phyloP scores from a whole-genome alignment of 1,284 basidiomycete genomes.

The Irpex sp. region DNA sequence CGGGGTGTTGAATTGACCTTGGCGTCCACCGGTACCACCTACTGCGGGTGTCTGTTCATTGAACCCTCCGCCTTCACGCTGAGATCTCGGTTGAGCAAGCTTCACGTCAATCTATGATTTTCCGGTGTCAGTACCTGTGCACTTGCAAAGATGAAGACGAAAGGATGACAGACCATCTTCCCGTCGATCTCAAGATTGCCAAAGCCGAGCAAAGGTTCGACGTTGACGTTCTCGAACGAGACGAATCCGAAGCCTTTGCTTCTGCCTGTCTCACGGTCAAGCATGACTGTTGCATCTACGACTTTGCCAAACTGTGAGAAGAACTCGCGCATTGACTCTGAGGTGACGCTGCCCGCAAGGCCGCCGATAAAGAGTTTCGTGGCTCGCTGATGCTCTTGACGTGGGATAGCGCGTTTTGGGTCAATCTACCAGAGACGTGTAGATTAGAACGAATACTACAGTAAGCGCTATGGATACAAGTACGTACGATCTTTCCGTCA shows the following conservation, averaged over 20 bases:
- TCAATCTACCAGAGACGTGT: constrained; percentile 71
- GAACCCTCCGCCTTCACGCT: constrained; percentile 52
- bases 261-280: constrained; percentile 93
- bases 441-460: constrained; percentile 64
- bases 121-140: constrained; percentile 2
- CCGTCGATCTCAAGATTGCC: constrained; percentile 89
- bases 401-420: constrained; percentile 96
- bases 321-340: constrained; percentile 89
- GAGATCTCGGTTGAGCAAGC: constrained; percentile 83
- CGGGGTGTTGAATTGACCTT: constrained; percentile 18
- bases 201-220: constrained; percentile 81
- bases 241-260: constrained; percentile 99
- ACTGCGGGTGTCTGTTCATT: constrained; percentile 24
- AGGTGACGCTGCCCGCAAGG: constrained; percentile 87
- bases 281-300: constrained; percentile 97
- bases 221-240: constrained; percentile 88
- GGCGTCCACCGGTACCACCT: constrained; percentile 21
- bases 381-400: constrained; percentile 89
- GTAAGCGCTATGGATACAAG: constrained; percentile 83
- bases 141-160: constrained; percentile 6
- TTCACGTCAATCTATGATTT: constrained; percentile 86
- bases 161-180: constrained; percentile 66
- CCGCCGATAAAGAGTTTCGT: constrained; percentile 97
- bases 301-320: constrained; percentile 92
- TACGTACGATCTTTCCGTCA: constrained; percentile 88